These are phyloP conservation scores for Westerdykella ornata DNA, from an alignment of 2,329 filamentous ascomycete genomes.

Conservation along the genomic window DNA sequence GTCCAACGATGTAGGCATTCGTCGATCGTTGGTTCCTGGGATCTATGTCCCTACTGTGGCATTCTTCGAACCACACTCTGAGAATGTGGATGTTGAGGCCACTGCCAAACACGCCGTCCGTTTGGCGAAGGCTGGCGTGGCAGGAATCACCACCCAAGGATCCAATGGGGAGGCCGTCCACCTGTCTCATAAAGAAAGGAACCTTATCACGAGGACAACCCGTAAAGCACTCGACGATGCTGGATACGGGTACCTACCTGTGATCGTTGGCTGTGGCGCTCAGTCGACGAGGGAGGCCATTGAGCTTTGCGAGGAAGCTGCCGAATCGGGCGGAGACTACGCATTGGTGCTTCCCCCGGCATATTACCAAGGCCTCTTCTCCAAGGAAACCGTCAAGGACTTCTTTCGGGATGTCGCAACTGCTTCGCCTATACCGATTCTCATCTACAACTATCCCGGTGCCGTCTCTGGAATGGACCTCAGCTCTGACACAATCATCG, in stretches of 20 bases:
- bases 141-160: slow-evolving; percentile 69
- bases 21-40: slow-evolving; percentile 35
- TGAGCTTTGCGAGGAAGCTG: slow-evolving; percentile 61
- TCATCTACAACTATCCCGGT: slow-evolving; percentile 65
- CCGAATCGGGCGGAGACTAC: slow-evolving; percentile 64
- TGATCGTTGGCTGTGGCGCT: slow-evolving; percentile 70
- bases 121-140: slow-evolving; percentile 65
- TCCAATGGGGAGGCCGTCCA: slow-evolving; percentile 81
- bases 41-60: slow-evolving; percentile 43
- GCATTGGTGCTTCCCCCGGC: slow-evolving; percentile 69
- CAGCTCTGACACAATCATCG: slow-evolving; percentile 56
- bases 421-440: slow-evolving; percentile 56
- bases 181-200: slow-evolving; percentile 63
- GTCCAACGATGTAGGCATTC: slow-evolving; percentile 28
- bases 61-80: slow-evolving; percentile 39
- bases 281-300: slow-evolving; percentile 70
- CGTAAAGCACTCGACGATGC: slow-evolving; percentile 61
- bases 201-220: slow-evolving; percentile 61
- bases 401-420: slow-evolving; percentile 62
- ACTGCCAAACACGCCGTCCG: slow-evolving; percentile 51
- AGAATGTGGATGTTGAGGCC: slow-evolving; percentile 39
- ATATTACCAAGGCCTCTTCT: slow-evolving; percentile 66
- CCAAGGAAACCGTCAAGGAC: slow-evolving; percentile 51
- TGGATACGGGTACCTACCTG: slow-evolving; percentile 58
- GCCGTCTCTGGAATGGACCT: slow-evolving; percentile 59